Conservation (phyloP, 208 protist genomes). For the Leishmania gerbilli region DNA sequence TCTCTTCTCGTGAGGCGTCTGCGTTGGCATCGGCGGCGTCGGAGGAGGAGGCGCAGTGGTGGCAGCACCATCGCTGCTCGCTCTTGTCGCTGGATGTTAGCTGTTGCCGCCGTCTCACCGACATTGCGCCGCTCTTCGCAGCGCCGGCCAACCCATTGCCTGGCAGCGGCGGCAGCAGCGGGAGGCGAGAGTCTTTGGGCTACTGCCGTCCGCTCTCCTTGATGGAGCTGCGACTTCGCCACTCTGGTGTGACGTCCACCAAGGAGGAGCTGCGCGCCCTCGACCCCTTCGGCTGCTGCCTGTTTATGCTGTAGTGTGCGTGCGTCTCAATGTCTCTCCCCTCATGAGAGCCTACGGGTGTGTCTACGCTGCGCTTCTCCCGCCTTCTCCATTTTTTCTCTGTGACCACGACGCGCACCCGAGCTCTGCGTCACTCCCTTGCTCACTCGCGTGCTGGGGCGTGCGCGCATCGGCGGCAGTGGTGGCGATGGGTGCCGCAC, state of each 20-base stretch:
- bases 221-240: conserved; percentile 7
- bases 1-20: neutral
- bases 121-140: conserved; percentile 16
- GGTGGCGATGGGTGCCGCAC: neutral
- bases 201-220: neutral
- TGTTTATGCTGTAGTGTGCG: conserved; percentile 1
- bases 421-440: neutral
- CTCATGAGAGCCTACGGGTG: neutral
- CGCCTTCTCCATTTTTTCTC: neutral
- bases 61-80: conserved; percentile 20
- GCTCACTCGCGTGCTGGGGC: neutral
- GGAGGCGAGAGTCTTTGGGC: neutral
- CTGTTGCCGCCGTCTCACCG: conserved; percentile 19
- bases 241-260: conserved; percentile 19
- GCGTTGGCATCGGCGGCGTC: neutral
- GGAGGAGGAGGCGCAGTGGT: neutral
- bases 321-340: neutral
- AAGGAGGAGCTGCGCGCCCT: conserved; percentile 23
- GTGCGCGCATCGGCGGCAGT: neutral
- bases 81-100: conserved; percentile 22
- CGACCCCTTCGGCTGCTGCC: conserved; percentile 12
- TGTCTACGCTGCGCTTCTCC: neutral
- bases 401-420: neutral
- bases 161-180: neutral
- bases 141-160: neutral